Evolutionary conservation across 192 early-diverging fungal genomes (phyloP), one percentile per base, ranked within the genome.

Genomic region (Entomortierella lignicola): DNA sequence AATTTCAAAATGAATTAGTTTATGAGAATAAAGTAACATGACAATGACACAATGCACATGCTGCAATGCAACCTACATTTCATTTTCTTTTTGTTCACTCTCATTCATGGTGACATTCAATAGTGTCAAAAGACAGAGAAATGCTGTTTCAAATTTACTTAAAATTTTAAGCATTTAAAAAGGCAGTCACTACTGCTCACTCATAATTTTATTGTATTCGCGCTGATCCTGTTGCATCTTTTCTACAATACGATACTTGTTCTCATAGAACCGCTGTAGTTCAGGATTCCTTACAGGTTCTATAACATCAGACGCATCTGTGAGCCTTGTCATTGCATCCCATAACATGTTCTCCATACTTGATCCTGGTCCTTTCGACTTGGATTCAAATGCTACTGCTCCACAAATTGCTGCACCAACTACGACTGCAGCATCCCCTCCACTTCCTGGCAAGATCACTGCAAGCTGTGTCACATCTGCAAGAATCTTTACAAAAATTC

Each of bases 401-500:
- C 92, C 92, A 42, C 89, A 81, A 11, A 92, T 80, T 3, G 92
- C 91, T 2, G 92, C 87, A 13, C 91, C 91, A 47, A 93, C 71
- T 8, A 94, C 86, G 1, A 91, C 89, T 6, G 89, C 88, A 25
- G 80, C 87, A 47, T 91, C 86, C 25, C 82, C 81, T 31, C 84
- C 82, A 34, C 64, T 71, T 54, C 80, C 67, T 3, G 91, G 87
- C 11, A 94, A 47, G 8, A 90, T 66, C 0, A 92, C 88, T 0
- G 58, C 74, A 11, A 83, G 71, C 7, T 86, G 79, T 18, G 79
- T 84, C 0, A 87, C 81, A 79, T 93, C 91, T 21, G 90, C 89
- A 20, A 89, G 41, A 0, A 87, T 69, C 53, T 89, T 79, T 12
- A 91, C 88, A 72, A 89, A 92, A 4, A 93, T 39, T 1, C 55